phyloP scores from a whole-genome alignment of 192 early-diverging fungal genomes.

The Podila verticillata region DNA sequence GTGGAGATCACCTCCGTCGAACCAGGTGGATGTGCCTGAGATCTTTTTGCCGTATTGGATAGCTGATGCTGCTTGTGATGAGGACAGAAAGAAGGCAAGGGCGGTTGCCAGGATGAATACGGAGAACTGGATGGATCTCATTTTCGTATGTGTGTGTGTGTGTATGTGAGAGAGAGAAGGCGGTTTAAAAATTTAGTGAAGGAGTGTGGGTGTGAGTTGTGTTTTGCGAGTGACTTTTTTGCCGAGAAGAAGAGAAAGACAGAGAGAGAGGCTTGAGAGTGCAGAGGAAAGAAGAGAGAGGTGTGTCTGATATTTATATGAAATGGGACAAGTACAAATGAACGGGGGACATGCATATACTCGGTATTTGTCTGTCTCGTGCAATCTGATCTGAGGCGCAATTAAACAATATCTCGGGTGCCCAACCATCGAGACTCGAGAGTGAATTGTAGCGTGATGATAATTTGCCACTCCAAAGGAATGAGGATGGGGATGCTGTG shows the following conservation, averaged over 20 bases:
- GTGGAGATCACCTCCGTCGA: slow-evolving; percentile 23
- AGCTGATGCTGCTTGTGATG: slow-evolving; percentile 3
- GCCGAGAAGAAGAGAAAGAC: neutral
- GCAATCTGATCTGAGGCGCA: too few species aligned
- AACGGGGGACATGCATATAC: too few species aligned
- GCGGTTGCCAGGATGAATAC: slow-evolving; percentile 5
- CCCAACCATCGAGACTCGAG: too few species aligned
- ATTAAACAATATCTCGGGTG: too few species aligned
- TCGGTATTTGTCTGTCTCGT: too few species aligned
- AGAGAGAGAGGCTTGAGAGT: neutral
- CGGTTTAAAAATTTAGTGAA: too few species aligned
- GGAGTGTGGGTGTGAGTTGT: neutral
- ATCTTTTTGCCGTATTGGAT: slow-evolving; percentile 11
- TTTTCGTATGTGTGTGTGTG: neutral
- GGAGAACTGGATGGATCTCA: slow-evolving; percentile 21
- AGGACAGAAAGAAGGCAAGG: slow-evolving; percentile 14
- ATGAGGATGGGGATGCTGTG: too few species aligned
- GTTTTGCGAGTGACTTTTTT: neutral
- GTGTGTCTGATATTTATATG: too few species aligned
- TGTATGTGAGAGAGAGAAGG: too few species aligned
- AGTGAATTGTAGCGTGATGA: too few species aligned
- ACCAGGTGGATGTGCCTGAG: slow-evolving; percentile 38
- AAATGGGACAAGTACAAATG: too few species aligned
- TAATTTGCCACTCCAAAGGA: too few species aligned
- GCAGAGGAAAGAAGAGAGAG: slow-evolving; percentile 3